phyloP scores from a whole-genome alignment of 2,329 filamentous ascomycete genomes.

The Aspergillus sp. region DNA sequence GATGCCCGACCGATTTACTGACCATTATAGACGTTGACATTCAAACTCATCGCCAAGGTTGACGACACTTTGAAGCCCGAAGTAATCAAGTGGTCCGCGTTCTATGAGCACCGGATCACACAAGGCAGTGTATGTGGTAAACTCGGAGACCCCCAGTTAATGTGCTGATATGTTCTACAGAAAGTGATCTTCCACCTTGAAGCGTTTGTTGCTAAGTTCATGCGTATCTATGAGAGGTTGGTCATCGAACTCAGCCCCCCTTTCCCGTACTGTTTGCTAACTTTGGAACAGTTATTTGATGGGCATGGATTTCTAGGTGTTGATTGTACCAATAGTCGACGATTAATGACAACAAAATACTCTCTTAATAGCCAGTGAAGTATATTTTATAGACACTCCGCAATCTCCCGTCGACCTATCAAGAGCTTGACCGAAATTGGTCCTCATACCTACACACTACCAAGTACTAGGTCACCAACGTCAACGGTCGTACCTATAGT shows the following conservation, averaged over 20 bases:
- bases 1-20: constrained; percentile 1
- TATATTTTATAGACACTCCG: neutral
- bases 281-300: constrained; percentile 59
- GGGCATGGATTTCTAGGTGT: constrained; percentile 72
- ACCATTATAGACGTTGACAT: constrained; percentile 72
- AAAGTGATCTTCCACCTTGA: constrained; percentile 99
- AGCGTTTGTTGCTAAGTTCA: constrained; percentile 98
- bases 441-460: neutral
- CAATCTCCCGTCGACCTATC: neutral
- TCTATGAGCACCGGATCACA: constrained; percentile 94
- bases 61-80: constrained; percentile 90
- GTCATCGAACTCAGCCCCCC: constrained; percentile 20
- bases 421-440: neutral
- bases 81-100: constrained; percentile 93
- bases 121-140: constrained; percentile 66
- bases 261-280: constrained; percentile 32
- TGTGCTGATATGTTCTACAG: constrained; percentile 31
- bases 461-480: neutral
- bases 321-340: constrained; percentile 23
- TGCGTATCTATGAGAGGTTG: constrained; percentile 92
- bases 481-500: neutral
- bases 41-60: constrained; percentile 84
- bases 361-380: neutral
- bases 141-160: neutral
- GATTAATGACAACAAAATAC: constrained; percentile 31